Percentiles rank a stretch among this genome's conserved stretches.
Evolutionary conservation across 495 filamentous ascomycete species (phyloP).

Genomic region (Hypoxylon crocopeplum): DNA sequence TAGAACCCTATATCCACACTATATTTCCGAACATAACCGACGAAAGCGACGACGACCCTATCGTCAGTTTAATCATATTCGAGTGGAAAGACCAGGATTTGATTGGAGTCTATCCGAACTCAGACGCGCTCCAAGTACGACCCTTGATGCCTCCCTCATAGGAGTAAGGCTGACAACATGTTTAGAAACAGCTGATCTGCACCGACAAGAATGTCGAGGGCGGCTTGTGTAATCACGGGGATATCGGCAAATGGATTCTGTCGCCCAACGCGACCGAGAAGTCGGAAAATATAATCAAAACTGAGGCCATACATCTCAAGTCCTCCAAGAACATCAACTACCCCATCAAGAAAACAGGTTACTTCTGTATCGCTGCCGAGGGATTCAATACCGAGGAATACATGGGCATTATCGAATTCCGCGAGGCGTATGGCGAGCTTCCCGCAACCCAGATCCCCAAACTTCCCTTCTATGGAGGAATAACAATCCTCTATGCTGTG

Average conservation of each 20-base stretch:
- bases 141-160: neutral
- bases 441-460: slow-evolving; percentile 95
- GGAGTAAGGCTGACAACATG: slow-evolving; percentile 20
- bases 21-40: slow-evolving; percentile 74
- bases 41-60: slow-evolving; percentile 65
- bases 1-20: slow-evolving; percentile 86
- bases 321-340: slow-evolving; percentile 77
- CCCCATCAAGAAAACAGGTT: slow-evolving; percentile 83
- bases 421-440: slow-evolving; percentile 95
- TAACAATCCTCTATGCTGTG: slow-evolving; percentile 93
- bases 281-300: slow-evolving; percentile 74
- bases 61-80: slow-evolving; percentile 88
- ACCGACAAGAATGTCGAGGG: slow-evolving; percentile 68
- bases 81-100: slow-evolving; percentile 87
- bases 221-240: slow-evolving; percentile 70
- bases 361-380: slow-evolving; percentile 90
- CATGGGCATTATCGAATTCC: slow-evolving; percentile 83
- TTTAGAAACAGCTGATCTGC: slow-evolving; percentile 77
- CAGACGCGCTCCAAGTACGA: slow-evolving; percentile 40
- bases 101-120: slow-evolving; percentile 64
- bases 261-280: slow-evolving; percentile 71
- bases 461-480: slow-evolving; percentile 93
- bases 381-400: slow-evolving; percentile 69
- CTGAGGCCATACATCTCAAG: slow-evolving; percentile 82
- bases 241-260: slow-evolving; percentile 88